Conservation (phyloP, 2,329 filamentous ascomycete species). For the Colletotrichum coccodes region DNA sequence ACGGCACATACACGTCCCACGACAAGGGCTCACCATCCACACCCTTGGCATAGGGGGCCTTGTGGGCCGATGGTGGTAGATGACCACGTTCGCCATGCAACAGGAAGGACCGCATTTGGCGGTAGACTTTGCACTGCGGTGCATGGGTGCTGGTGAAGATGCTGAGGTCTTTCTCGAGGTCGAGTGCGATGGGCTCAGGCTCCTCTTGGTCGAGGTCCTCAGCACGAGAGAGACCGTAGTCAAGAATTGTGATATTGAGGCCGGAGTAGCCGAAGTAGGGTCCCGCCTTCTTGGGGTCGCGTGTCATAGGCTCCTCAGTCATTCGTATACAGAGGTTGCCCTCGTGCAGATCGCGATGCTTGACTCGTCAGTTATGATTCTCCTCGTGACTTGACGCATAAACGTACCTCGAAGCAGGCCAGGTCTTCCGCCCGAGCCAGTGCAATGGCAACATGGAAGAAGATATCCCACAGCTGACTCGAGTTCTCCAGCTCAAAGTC, state of each 20-base stretch:
- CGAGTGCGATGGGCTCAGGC: slow-evolving; percentile 59
- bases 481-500: slow-evolving; percentile 61
- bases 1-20: slow-evolving; percentile 66
- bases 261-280: slow-evolving; percentile 68
- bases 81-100: slow-evolving; percentile 61
- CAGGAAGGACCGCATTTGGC: slow-evolving; percentile 69
- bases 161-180: slow-evolving; percentile 68
- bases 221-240: slow-evolving; percentile 73
- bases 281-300: slow-evolving; percentile 40
- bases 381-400: background rate
- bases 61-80: slow-evolving; percentile 58
- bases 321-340: slow-evolving; percentile 70
- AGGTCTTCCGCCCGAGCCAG: slow-evolving; percentile 68
- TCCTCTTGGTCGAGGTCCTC: slow-evolving; percentile 48
- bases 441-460: slow-evolving; percentile 69
- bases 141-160: slow-evolving; percentile 71
- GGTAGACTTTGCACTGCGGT: slow-evolving; percentile 69
- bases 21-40: slow-evolving; percentile 56
- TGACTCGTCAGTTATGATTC: background rate
- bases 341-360: slow-evolving; percentile 75
- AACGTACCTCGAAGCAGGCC: slow-evolving; percentile 66
- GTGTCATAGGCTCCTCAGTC: slow-evolving; percentile 45
- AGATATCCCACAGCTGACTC: slow-evolving; percentile 71
- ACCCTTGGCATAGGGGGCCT: slow-evolving; percentile 50
- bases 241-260: slow-evolving; percentile 71